A percentile compares a stretch with the other conserved stretches of the same genome.
Conservation (phyloP, 768 basidiomycete genomes). For the Amanita subjunquillea region DNA sequence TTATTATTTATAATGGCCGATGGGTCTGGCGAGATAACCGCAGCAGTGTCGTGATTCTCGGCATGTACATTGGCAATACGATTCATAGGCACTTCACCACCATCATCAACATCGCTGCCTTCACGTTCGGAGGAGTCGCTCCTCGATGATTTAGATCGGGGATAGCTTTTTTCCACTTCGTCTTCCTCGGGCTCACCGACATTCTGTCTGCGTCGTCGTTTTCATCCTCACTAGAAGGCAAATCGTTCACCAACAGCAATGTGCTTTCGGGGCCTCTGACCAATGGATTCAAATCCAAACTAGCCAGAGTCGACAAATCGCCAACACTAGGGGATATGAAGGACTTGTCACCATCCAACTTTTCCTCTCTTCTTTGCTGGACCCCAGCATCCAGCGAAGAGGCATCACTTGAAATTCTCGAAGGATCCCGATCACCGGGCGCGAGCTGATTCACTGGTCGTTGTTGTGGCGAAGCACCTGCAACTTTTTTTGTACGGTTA, state of each 20-base stretch:
- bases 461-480: constrained; percentile 4
- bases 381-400: background rate
- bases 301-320: constrained; percentile 10
- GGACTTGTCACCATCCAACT: background rate
- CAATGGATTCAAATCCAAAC: constrained; percentile 25
- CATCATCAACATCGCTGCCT: constrained; percentile 22
- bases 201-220: constrained; percentile 30
- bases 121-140: constrained; percentile 26
- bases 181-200: constrained; percentile 24
- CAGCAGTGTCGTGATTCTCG: background rate
- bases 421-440: background rate
- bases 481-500: constrained; percentile 6
- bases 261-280: constrained; percentile 27
- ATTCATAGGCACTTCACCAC: constrained; percentile 3
- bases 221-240: constrained; percentile 23
- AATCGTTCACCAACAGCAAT: constrained; percentile 21
- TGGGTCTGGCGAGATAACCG: background rate
- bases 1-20: background rate
- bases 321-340: background rate
- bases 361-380: background rate
- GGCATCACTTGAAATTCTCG: background rate
- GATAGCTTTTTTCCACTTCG: constrained; percentile 14
- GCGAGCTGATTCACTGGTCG: background rate
- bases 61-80: background rate
- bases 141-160: constrained; percentile 16